Evolutionary conservation across 2,329 filamentous ascomycete genomes (phyloP).

Genomic region (Alternaria dauci): DNA sequence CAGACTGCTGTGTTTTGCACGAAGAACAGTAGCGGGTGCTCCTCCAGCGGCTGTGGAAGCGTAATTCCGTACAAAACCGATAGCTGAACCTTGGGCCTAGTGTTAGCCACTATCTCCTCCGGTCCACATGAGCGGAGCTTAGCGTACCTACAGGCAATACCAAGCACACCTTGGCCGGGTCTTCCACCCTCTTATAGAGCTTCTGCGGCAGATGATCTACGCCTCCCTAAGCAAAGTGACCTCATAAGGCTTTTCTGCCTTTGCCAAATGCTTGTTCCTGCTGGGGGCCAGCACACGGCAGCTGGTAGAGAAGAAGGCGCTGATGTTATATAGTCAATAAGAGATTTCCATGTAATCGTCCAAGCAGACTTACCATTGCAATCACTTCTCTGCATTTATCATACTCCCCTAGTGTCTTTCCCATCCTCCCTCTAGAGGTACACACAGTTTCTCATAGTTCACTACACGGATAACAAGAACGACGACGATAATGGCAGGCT

Average conservation of each 20-base stretch:
- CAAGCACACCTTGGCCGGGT: constrained; percentile 33
- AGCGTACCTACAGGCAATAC: constrained; percentile 19
- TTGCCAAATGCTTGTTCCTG: not conserved
- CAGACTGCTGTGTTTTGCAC: not conserved
- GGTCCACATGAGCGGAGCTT: constrained; percentile 16
- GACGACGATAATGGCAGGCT: constrained; percentile 43
- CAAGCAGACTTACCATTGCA: not conserved
- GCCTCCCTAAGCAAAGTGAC: constrained; percentile 33
- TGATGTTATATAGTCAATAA: constrained; percentile 6
- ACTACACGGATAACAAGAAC: constrained; percentile 2
- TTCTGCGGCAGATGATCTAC: constrained; percentile 20
- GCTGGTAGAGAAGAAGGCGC: not conserved
- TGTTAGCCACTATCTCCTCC: constrained; percentile 6
- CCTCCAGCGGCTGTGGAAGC: not conserved
- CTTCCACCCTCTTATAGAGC: constrained; percentile 30
- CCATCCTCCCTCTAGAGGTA: not conserved
- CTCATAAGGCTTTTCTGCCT: constrained; percentile 36
- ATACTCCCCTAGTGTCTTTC: not conserved
- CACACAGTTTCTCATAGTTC: not conserved
- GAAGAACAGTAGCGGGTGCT: not conserved
- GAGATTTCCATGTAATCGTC: not conserved
- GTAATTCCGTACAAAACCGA: not conserved
- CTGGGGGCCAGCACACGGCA: not conserved
- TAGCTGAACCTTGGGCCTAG: not conserved
- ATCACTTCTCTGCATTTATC: not conserved